Percentiles rank a stretch among this genome's conserved stretches.
These are phyloP conservation scores for Penicillium janthinellum DNA, from an alignment of 2,329 filamentous ascomycete species.

Conservation along the genomic window DNA sequence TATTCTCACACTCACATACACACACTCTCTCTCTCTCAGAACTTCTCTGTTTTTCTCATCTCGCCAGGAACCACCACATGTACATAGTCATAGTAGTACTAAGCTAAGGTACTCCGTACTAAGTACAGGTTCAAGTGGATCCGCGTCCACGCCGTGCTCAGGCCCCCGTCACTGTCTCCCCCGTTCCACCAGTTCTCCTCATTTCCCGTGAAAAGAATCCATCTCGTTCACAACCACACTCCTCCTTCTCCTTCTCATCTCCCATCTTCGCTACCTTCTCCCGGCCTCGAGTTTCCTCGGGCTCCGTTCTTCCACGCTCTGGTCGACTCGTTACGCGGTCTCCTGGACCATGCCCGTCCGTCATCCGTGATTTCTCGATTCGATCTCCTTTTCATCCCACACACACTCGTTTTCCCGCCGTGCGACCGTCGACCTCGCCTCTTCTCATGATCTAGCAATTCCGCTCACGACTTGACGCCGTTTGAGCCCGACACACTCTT, in stretches of 20 bases:
- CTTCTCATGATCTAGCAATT: constrained; percentile 28
- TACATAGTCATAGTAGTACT: neutral
- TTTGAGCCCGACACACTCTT: constrained; percentile 35
- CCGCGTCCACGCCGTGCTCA: constrained; percentile 5
- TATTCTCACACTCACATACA: too few relatives aligned
- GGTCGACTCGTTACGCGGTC: constrained; percentile 9
- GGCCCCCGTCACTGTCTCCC: constrained; percentile 9
- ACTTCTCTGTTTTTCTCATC: neutral
- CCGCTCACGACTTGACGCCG: constrained; percentile 41
- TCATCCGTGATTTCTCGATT: constrained; percentile 10
- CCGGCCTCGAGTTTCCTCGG: neutral
- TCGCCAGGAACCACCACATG: neutral
- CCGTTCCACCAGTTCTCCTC: neutral
- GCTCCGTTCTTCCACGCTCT: neutral
- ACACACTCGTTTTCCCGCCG: constrained; percentile 25
- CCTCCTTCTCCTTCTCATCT: constrained; percentile 7
- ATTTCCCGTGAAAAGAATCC: constrained; percentile 6
- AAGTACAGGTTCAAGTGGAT: neutral
- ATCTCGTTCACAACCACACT: constrained; percentile 1
- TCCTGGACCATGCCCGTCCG: constrained; percentile 30
- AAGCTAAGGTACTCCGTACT: too few relatives aligned
- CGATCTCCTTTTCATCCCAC: constrained; percentile 13
- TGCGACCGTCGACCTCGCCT: neutral
- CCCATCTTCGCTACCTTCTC: constrained; percentile 14
- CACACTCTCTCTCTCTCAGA: too few relatives aligned